Conservation (phyloP, 2,329 filamentous ascomycete species). For the Talaromyces sp. region DNA sequence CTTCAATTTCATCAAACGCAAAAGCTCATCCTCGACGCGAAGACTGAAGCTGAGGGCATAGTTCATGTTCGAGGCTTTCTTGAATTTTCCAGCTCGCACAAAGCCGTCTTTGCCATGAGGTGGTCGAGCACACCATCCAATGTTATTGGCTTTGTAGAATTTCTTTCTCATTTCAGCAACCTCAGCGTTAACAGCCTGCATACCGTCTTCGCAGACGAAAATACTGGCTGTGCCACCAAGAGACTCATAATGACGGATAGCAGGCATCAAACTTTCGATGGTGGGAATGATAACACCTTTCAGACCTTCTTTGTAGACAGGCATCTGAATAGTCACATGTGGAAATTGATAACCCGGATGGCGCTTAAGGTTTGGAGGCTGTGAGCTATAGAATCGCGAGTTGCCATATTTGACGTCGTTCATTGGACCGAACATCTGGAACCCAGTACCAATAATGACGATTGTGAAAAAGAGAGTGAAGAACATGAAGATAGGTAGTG, state of each 20-base stretch:
- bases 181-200: constrained; percentile 39
- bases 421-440: constrained; percentile 17
- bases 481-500: constrained; percentile 17
- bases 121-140: constrained; percentile 50
- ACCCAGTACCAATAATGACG: constrained; percentile 14
- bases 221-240: constrained; percentile 42
- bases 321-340: constrained; percentile 71
- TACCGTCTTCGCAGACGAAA: constrained; percentile 40
- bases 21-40: constrained; percentile 59
- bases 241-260: constrained; percentile 58
- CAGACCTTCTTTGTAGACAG: constrained; percentile 83
- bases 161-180: constrained; percentile 44
- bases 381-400: constrained; percentile 18
- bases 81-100: constrained; percentile 61
- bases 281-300: constrained; percentile 62
- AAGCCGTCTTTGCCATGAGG: constrained; percentile 45
- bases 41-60: constrained; percentile 61
- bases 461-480: constrained; percentile 18
- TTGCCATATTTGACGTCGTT: constrained; percentile 17
- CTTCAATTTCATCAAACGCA: constrained; percentile 31
- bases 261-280: constrained; percentile 53
- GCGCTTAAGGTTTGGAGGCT: constrained; percentile 15
- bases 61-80: constrained; percentile 75
- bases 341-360: constrained; percentile 23
- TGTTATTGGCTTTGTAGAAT: constrained; percentile 51